These are phyloP conservation scores for Prunus campanulata DNA, from an alignment of 306 rosid genomes.

Conservation along the genomic window DNA sequence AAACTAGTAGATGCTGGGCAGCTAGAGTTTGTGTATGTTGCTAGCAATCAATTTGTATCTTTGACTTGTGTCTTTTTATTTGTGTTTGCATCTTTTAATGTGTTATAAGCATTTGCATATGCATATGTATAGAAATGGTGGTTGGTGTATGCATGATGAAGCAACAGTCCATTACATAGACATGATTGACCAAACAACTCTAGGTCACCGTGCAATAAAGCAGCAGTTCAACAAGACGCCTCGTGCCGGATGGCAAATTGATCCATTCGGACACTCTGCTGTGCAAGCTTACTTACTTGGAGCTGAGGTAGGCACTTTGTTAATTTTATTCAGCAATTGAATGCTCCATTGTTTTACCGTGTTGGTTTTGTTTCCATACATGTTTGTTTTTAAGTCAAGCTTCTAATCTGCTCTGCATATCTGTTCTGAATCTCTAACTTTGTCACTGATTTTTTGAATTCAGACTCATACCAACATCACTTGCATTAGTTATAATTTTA, in stretches of 20 bases:
- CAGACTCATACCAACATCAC: not conserved
- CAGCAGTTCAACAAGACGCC: constrained; percentile 60
- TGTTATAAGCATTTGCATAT: not conserved
- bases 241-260: constrained; percentile 90
- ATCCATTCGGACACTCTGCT: constrained; percentile 90
- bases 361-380: not conserved
- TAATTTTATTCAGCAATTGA: not conserved
- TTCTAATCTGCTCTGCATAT: not conserved
- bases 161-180: constrained; percentile 81
- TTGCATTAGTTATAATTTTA: not conserved
- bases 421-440: not conserved
- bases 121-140: constrained; percentile 66
- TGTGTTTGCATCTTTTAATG: not conserved
- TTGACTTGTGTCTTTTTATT: not conserved
- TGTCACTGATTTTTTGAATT: not conserved
- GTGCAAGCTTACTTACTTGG: constrained; percentile 80
- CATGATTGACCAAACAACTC: constrained; percentile 92
- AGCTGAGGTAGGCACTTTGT: constrained; percentile 53
- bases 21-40: constrained; percentile 69
- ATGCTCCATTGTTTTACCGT: not conserved
- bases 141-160: constrained; percentile 99
- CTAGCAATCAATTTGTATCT: not conserved
- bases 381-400: not conserved
- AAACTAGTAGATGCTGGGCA: constrained; percentile 62
- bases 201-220: constrained; percentile 70